phyloP scores from a whole-genome alignment of 164 flowering plant genomes.

The Dillenia turbinata region DNA sequence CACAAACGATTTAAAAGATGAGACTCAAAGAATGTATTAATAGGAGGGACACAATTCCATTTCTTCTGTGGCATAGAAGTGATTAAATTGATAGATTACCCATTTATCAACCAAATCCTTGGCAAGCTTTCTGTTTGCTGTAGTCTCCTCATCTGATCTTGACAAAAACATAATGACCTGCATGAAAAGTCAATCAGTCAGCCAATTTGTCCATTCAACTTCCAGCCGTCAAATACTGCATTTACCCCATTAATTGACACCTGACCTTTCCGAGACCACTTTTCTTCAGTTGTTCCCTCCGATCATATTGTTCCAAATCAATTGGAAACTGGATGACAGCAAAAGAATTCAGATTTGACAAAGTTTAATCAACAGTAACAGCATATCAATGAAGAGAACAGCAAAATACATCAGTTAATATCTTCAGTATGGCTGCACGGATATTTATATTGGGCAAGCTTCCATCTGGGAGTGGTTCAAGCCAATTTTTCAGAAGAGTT shows the following conservation, averaged over 20 bases:
- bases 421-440: conserved; percentile 72
- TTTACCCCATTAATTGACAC: neutral
- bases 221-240: no score
- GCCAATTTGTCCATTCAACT: no score
- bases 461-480: conserved; percentile 97
- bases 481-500: conserved; percentile 81
- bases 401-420: conserved; percentile 64
- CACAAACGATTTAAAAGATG: no score
- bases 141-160: conserved; percentile 90
- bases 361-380: neutral
- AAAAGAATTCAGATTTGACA: conserved; percentile 14
- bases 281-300: conserved; percentile 82
- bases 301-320: conserved; percentile 77
- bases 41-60: no score
- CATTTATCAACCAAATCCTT: conserved; percentile 97
- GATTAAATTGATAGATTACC: conserved; percentile 42
- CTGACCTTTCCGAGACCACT: conserved; percentile 91
- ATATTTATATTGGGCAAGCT: conserved; percentile 91
- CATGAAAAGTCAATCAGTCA: neutral
- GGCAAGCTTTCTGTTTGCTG: conserved; percentile 84
- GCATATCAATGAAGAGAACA: neutral
- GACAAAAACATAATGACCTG: conserved; percentile 99
- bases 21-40: no score
- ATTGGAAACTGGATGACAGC: conserved; percentile 65
- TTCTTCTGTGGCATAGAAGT: no score